Percentiles rank a stretch among this genome's conserved stretches.
Conservation (phyloP, 371 early-diverging fungal genomes). For the Mortierella sp. region DNA sequence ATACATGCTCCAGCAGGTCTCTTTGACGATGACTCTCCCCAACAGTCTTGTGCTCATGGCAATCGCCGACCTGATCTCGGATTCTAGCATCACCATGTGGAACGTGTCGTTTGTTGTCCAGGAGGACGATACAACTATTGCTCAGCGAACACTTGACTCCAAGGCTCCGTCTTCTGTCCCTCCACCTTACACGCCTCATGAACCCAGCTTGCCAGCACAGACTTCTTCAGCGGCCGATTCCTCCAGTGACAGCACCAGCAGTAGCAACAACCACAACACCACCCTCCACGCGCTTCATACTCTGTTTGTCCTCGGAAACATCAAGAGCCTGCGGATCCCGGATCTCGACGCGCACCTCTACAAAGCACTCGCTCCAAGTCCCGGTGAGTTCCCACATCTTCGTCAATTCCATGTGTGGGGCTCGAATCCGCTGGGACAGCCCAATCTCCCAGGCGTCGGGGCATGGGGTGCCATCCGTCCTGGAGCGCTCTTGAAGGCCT, state of each 20-base stretch:
- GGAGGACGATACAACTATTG: not conserved
- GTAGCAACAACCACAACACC: not conserved
- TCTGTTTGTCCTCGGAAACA: constrained; percentile 17
- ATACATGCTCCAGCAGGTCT: constrained; percentile 24
- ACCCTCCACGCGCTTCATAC: not conserved
- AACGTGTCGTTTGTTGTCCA: constrained; percentile 5
- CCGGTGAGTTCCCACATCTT: constrained; percentile 20
- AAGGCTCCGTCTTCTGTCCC: not conserved
- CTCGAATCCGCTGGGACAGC: constrained; percentile 8
- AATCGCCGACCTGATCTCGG: constrained; percentile 19
- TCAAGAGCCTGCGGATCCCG: constrained; percentile 22
- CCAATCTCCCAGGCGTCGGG: not conserved
- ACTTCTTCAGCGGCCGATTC: not conserved
- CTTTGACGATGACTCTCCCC: constrained; percentile 5
- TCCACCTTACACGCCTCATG: constrained; percentile 5
- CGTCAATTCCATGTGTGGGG: constrained; percentile 27
- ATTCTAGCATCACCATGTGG: constrained; percentile 13
- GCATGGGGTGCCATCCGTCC: constrained; percentile 22
- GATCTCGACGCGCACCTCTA: constrained; percentile 24
- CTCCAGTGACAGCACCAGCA: not conserved
- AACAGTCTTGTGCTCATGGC: constrained; percentile 13
- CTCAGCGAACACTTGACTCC: not conserved
- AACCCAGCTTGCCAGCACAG: not conserved
- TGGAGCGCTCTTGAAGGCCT: constrained; percentile 21
- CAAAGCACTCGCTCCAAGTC: constrained; percentile 5